Percentiles rank a stretch among this genome's conserved stretches.
Conservation (phyloP, 225 moss, liverwort and hornwort genomes). For the Bryoerythrophyllum caledonicum region DNA sequence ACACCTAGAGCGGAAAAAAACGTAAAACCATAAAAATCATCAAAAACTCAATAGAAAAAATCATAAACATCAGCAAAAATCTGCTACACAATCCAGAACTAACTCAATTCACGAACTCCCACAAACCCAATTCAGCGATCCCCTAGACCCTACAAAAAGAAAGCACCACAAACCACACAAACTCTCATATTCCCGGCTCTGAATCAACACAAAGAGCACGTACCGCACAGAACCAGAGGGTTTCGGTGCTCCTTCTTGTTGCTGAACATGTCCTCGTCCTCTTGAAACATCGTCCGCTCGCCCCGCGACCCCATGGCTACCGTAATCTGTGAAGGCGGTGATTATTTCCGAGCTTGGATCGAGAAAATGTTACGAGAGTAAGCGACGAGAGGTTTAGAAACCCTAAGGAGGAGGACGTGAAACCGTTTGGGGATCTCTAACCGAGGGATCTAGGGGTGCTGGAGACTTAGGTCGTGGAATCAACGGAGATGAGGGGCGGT, state of each 20-base stretch:
- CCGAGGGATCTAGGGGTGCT: too few species aligned
- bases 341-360: background rate
- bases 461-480: too few species aligned
- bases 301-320: slow-evolving; percentile 29
- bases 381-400: too few species aligned
- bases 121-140: background rate
- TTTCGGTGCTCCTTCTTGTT: slow-evolving; percentile 69
- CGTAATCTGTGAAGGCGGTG: background rate
- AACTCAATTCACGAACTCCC: background rate
- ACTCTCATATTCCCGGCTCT: slow-evolving; percentile 10
- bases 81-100: background rate
- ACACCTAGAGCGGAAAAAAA: background rate
- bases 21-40: too few species aligned
- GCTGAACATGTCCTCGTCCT: slow-evolving; percentile 63
- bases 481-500: background rate
- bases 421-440: too few species aligned
- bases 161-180: background rate
- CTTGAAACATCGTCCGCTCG: slow-evolving; percentile 21
- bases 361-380: too few species aligned
- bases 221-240: slow-evolving; percentile 79
- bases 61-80: background rate
- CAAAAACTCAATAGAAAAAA: too few species aligned
- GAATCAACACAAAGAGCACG: background rate
- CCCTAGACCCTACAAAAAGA: background rate
- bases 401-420: too few species aligned